These are phyloP conservation scores for Capronia coronata DNA, from an alignment of 2,329 filamentous ascomycete species.

Conservation along the genomic window DNA sequence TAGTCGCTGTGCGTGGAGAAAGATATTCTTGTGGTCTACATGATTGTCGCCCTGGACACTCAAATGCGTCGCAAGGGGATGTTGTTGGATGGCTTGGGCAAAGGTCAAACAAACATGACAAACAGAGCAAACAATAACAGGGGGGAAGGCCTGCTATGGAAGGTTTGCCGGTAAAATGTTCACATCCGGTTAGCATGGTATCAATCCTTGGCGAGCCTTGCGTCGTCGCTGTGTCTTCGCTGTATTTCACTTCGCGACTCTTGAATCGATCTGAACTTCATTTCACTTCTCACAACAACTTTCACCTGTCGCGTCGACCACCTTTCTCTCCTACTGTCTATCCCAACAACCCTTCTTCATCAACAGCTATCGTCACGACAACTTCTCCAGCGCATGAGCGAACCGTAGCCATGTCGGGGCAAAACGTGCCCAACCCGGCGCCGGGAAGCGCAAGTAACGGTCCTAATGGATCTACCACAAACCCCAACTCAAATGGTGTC, in stretches of 20 bases:
- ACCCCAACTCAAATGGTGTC: slow-evolving; percentile 23
- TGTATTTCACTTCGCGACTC: not conserved
- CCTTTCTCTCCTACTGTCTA: not conserved
- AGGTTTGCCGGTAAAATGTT: not conserved
- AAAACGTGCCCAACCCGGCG: slow-evolving; percentile 44
- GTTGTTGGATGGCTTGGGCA: not conserved
- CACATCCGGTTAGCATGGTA: slow-evolving; percentile 2
- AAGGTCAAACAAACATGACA: not conserved
- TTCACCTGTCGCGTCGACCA: not conserved
- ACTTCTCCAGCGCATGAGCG: slow-evolving; percentile 13
- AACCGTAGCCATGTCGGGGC: slow-evolving; percentile 38
- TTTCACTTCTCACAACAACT: not conserved
- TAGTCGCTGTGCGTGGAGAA: not conserved
- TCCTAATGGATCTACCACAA: slow-evolving; percentile 37
- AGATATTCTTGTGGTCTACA: not conserved
- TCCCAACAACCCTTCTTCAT: not conserved
- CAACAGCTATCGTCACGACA: not conserved
- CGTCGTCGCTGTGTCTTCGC: not conserved
- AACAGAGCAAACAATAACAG: not conserved
- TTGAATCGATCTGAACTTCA: not conserved
- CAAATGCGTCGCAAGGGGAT: not conserved
- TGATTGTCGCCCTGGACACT: too few species aligned
- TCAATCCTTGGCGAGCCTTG: slow-evolving; percentile 3
- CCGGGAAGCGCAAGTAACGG: slow-evolving; percentile 46
- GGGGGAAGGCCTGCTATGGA: not conserved